Percentiles rank a stretch among this genome's conserved stretches.
These are phyloP conservation scores for Theobroma grandiflorum DNA, from an alignment of 441 rosid genomes.

Conservation along the genomic window DNA sequence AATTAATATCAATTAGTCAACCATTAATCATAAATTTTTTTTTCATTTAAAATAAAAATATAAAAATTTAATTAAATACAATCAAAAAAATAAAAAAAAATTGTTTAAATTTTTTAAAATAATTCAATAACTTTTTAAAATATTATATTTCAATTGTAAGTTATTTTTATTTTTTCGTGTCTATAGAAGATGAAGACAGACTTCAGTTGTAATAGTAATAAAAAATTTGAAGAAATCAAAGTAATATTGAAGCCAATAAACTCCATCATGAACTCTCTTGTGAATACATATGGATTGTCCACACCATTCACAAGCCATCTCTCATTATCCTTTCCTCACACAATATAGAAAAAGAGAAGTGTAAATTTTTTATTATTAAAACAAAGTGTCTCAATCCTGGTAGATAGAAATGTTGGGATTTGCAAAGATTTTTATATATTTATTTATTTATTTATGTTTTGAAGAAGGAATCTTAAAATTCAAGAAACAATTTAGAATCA, in stretches of 20 bases:
- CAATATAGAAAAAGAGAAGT: neutral
- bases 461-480: neutral
- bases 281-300: neutral
- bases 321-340: neutral
- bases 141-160: too few species aligned
- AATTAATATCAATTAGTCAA: too few species aligned
- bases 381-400: neutral
- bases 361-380: neutral
- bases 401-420: neutral
- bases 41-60: too few species aligned
- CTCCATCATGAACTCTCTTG: neutral
- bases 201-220: neutral
- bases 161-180: too few species aligned
- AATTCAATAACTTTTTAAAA: too few species aligned
- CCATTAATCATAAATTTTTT: too few species aligned
- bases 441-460: too few species aligned
- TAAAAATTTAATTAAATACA: too few species aligned
- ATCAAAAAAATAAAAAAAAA: too few species aligned
- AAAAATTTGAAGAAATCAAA: neutral
- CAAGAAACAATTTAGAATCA: neutral
- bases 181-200: too few species aligned
- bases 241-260: too few species aligned
- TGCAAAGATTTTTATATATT: neutral
- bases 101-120: too few species aligned
- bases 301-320: neutral